Percentiles rank a stretch among this genome's conserved stretches.
Evolutionary conservation across 345 rosid species (phyloP).

Genomic region (Hibiscus tridactylites): DNA sequence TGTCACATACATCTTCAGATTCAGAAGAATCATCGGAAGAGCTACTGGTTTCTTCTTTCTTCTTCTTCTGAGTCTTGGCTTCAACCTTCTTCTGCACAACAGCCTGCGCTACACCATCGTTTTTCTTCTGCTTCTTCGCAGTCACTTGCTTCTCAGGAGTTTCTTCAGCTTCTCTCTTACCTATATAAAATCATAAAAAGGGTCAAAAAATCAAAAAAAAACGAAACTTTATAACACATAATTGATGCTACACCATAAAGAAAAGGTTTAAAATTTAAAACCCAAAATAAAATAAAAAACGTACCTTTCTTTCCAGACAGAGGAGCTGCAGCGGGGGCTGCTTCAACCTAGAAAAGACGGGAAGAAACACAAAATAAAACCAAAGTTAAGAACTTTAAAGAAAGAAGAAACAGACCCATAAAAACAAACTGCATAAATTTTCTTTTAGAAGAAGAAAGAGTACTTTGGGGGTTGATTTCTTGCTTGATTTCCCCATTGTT

Average conservation of each 20-base stretch:
- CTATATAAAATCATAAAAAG: not conserved
- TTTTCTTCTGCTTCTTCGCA: slow-evolving; percentile 6
- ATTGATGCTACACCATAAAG: not conserved
- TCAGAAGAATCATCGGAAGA: slow-evolving; percentile 14
- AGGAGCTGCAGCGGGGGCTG: slow-evolving; percentile 6
- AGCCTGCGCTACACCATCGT: slow-evolving; percentile 1
- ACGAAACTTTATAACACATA: not conserved
- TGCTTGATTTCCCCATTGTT: slow-evolving; percentile 10
- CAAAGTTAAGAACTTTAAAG: not conserved
- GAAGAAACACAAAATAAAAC: not conserved
- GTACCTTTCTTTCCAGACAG: slow-evolving; percentile 6
- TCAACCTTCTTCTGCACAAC: slow-evolving; percentile 4
- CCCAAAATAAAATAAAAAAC: not conserved
- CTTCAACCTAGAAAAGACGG: not conserved
- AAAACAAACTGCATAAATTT: not conserved
- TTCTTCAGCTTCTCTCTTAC: slow-evolving; percentile 11
- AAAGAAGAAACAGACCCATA: not conserved
- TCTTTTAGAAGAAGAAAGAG: not conserved
- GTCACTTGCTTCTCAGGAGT: slow-evolving; percentile 1
- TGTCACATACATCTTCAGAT: slow-evolving; percentile 41
- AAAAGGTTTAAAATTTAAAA: not conserved
- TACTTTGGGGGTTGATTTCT: slow-evolving; percentile 5
- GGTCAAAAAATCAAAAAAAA: not conserved
- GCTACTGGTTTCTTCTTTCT: not conserved
- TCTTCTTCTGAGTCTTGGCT: slow-evolving; percentile 9